These are phyloP conservation scores for Lactarius evosmus DNA, from an alignment of 768 basidiomycete species.

Conservation along the genomic window DNA sequence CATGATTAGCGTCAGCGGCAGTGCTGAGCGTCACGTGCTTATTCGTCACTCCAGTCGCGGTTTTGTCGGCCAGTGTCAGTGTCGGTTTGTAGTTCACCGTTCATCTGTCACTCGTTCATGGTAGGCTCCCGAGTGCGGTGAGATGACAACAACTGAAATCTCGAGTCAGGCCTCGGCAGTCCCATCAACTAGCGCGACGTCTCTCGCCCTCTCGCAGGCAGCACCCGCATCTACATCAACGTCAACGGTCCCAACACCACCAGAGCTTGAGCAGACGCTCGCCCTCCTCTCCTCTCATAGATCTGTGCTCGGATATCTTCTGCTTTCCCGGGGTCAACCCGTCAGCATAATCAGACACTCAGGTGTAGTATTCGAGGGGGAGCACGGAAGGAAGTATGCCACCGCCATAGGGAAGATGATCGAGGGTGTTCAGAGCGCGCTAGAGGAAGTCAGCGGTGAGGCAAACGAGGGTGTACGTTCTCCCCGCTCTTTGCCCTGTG, in stretches of 20 bases:
- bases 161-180: constrained; percentile 14
- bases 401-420: constrained; percentile 71
- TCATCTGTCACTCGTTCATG: background rate
- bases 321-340: constrained; percentile 69
- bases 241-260: constrained; percentile 43
- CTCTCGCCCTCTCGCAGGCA: constrained; percentile 29
- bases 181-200: constrained; percentile 24
- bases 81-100: too few species aligned
- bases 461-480: constrained; percentile 57
- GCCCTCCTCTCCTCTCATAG: constrained; percentile 73
- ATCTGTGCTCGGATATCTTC: constrained; percentile 83
- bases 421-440: constrained; percentile 68
- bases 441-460: constrained; percentile 71
- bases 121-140: background rate
- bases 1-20: background rate
- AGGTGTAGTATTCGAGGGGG: constrained; percentile 83
- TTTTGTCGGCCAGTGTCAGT: background rate
- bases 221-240: constrained; percentile 26
- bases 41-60: background rate
- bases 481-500: constrained; percentile 4
- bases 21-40: constrained; percentile 13
- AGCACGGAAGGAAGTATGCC: constrained; percentile 75
- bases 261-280: constrained; percentile 83
- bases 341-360: constrained; percentile 81
- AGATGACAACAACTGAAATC: background rate